These are phyloP conservation scores for Lobosporangium transversale DNA, from an alignment of 192 early-diverging fungal genomes.

Conservation along the genomic window DNA sequence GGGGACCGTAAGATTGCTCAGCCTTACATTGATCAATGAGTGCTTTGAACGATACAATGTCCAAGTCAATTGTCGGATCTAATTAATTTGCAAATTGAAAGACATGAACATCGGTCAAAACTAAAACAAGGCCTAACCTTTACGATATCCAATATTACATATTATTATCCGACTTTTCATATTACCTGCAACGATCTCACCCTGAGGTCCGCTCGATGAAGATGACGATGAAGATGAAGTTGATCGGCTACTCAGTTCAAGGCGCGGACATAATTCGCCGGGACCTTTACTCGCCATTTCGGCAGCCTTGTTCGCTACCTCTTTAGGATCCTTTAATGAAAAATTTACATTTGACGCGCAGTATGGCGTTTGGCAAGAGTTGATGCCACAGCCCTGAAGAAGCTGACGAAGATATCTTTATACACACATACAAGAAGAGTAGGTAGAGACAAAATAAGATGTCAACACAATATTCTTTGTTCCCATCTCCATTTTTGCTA, in stretches of 20 bases:
- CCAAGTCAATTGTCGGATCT: slow-evolving; percentile 35
- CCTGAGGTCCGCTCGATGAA: neutral
- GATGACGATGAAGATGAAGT: too few relatives aligned
- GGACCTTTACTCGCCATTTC: slow-evolving; percentile 20
- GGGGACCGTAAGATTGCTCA: slow-evolving; percentile 21
- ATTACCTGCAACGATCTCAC: slow-evolving; percentile 43
- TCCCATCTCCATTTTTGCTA: neutral
- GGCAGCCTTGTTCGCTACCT: slow-evolving; percentile 33
- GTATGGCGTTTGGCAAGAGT: slow-evolving; percentile 17
- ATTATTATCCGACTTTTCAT: neutral
- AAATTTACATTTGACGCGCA: slow-evolving; percentile 40
- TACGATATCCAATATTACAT: neutral
- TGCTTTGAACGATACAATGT: slow-evolving; percentile 36
- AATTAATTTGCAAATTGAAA: neutral
- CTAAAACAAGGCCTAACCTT: neutral
- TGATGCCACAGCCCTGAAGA: slow-evolving; percentile 35
- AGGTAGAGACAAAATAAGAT: neutral
- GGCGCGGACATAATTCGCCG: slow-evolving; percentile 24
- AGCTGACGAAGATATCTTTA: slow-evolving; percentile 49
- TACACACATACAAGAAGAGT: neutral
- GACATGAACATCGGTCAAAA: neutral
- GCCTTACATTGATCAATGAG: slow-evolving; percentile 36
- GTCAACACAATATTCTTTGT: neutral
- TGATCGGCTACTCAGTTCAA: too few relatives aligned
- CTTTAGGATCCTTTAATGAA: slow-evolving; percentile 26